Conservation (phyloP, 2,329 filamentous ascomycete species). For the Cladosporium colombiae region DNA sequence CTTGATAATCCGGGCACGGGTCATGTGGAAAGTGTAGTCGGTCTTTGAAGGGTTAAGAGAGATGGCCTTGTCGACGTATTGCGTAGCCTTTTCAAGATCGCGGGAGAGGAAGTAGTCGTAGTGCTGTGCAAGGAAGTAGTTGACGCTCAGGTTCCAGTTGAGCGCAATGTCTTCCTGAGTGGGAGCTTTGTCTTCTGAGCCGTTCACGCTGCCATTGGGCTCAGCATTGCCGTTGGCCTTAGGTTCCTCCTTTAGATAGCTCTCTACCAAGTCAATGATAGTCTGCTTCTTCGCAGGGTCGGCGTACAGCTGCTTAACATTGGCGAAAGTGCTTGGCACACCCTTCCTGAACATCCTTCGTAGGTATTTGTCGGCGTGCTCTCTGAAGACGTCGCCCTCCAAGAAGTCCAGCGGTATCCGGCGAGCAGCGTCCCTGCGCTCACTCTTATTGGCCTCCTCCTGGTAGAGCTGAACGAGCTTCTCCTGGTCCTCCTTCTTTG, state of each 20-base stretch:
- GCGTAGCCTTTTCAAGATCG: conserved; percentile 76
- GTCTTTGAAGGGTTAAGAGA: conserved; percentile 76
- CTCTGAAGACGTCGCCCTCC: conserved; percentile 75
- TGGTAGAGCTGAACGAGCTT: conserved; percentile 76
- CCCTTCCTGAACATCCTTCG: conserved; percentile 85
- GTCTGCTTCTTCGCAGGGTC: conserved; percentile 75
- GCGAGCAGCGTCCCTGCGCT: conserved; percentile 80
- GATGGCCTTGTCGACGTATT: conserved; percentile 82
- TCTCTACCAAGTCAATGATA: conserved; percentile 73
- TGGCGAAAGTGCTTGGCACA: conserved; percentile 93
- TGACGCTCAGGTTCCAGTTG: conserved; percentile 72
- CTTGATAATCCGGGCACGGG: conserved; percentile 92
- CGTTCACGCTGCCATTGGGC: conserved; percentile 39
- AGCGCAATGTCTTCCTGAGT: conserved; percentile 50
- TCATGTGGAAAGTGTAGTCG: conserved; percentile 91
- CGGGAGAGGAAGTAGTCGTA: conserved; percentile 91
- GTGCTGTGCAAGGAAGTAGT: conserved; percentile 95
- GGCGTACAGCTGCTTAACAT: conserved; percentile 88
- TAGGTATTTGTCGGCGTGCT: conserved; percentile 77
- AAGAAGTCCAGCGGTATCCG: conserved; percentile 89
- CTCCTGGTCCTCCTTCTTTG: conserved; percentile 65
- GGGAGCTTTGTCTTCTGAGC: conserved; percentile 49
- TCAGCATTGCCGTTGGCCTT: conserved; percentile 32
- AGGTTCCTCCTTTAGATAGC: conserved; percentile 60
- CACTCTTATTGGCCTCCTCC: conserved; percentile 77